These are phyloP conservation scores for Fagopyrum tataricum DNA, from an alignment of 148 eudicot genomes.

Conservation along the genomic window DNA sequence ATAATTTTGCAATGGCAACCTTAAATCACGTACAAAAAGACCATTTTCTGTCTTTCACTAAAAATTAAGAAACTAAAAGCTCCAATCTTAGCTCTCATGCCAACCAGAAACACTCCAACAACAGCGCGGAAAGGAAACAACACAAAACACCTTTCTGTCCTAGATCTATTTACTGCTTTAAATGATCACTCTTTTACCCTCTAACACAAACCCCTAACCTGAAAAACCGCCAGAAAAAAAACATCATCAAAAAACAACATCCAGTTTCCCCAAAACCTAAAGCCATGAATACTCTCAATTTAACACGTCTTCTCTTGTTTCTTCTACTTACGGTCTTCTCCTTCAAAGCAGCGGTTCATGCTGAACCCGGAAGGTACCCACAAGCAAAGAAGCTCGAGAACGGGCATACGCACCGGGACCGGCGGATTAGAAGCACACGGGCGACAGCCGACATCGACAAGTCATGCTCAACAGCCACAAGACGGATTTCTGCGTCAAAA, in stretches of 20 bases:
- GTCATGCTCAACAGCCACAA: slow-evolving; percentile 9
- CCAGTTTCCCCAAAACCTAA: too few species aligned
- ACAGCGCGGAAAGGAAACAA: neutral
- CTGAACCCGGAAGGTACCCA: neutral
- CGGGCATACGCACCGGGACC: neutral
- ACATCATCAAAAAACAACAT: neutral
- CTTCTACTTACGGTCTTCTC: neutral
- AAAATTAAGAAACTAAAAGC: neutral
- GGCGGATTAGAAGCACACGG: neutral
- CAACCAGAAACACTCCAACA: neutral
- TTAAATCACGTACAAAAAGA: neutral
- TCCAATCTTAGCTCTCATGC: neutral
- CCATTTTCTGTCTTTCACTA: neutral
- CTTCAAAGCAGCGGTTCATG: neutral
- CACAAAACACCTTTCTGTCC: neutral
- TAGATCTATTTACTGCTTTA: neutral
- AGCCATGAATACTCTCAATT: neutral
- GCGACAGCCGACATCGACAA: slow-evolving; percentile 3
- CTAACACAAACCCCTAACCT: slow-evolving; percentile 1
- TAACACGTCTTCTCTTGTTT: neutral
- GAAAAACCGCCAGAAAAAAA: neutral
- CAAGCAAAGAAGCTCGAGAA: neutral
- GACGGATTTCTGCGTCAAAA: slow-evolving; percentile 17
- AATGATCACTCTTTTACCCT: neutral
- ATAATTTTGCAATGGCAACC: neutral